Conservation (phyloP, 1,284 basidiomycete species). For the Moniliophthora roreri region DNA sequence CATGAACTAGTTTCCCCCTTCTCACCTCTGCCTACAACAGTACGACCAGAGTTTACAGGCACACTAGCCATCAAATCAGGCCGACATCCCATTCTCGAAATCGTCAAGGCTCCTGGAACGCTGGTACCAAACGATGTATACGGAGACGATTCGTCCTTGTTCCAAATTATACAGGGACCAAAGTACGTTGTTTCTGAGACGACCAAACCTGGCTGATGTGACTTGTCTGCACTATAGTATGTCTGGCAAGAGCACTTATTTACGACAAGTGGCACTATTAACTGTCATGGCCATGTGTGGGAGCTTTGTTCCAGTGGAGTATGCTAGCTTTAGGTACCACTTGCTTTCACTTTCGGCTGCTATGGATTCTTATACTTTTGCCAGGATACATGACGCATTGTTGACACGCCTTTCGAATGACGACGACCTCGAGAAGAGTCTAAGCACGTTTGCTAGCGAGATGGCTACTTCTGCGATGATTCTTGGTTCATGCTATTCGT, state of each 20-base stretch:
- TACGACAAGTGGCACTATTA: slow-evolving; percentile 84
- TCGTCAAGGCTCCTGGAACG: slow-evolving; percentile 62
- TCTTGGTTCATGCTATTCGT: slow-evolving; percentile 45
- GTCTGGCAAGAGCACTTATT: slow-evolving; percentile 92
- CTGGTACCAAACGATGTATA: slow-evolving; percentile 88
- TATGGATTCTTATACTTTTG: neutral
- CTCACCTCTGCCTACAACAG: slow-evolving; percentile 35
- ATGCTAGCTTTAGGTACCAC: slow-evolving; percentile 75
- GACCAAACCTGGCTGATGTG: neutral
- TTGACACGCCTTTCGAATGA: slow-evolving; percentile 91
- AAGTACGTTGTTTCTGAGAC: slow-evolving; percentile 54
- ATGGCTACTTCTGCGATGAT: slow-evolving; percentile 92
- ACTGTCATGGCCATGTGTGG: slow-evolving; percentile 87
- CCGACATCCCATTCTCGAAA: slow-evolving; percentile 85
- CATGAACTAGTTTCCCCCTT: neutral
- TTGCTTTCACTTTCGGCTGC: neutral
- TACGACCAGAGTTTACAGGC: slow-evolving; percentile 85
- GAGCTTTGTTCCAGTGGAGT: slow-evolving; percentile 89
- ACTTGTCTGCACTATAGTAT: slow-evolving; percentile 51
- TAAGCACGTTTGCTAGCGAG: slow-evolving; percentile 93
- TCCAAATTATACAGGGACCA: slow-evolving; percentile 88
- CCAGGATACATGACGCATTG: slow-evolving; percentile 78
- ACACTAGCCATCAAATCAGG: slow-evolving; percentile 86
- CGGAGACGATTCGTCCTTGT: slow-evolving; percentile 76
- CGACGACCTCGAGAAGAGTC: slow-evolving; percentile 82